Percentiles rank a stretch among this genome's conserved stretches.
Conservation (phyloP, 148 eudicot genomes). For the Rhododendron vialii region DNA sequence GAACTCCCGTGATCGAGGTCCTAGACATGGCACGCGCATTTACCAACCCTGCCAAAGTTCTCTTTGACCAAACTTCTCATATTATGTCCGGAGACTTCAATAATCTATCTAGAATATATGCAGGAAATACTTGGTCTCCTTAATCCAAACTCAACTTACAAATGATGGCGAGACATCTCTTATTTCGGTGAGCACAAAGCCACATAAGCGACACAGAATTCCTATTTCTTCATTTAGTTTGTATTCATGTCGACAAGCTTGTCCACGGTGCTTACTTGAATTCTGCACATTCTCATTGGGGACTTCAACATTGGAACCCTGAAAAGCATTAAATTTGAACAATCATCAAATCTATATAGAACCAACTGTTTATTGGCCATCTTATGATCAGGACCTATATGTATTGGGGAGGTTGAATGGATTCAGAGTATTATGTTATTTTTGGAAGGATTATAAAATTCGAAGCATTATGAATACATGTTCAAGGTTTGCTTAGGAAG, state of each 20-base stretch:
- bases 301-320: slow-evolving; percentile 39
- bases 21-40: no score
- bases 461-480: not conserved
- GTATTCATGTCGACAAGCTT: slow-evolving; percentile 66
- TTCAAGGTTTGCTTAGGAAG: not conserved
- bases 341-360: not conserved
- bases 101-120: not conserved
- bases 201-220: slow-evolving; percentile 70
- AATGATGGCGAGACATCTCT: slow-evolving; percentile 76
- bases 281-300: slow-evolving; percentile 25
- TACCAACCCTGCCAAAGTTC: no score
- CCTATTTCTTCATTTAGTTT: slow-evolving; percentile 85
- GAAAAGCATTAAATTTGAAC: slow-evolving; percentile 11
- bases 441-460: not conserved
- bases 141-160: slow-evolving; percentile 44
- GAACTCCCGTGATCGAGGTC: no score
- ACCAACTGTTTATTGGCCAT: not conserved
- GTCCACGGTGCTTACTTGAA: slow-evolving; percentile 18
- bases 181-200: slow-evolving; percentile 77
- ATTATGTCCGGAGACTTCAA: not conserved
- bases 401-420: not conserved
- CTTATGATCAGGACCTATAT: not conserved
- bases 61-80: no score
- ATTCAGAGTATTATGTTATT: not conserved
- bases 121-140: not conserved